Evolutionary conservation across 176 grass and related monocot species (phyloP), one percentile per base, ranked within the genome.

Genomic region (Stipa capillata): DNA sequence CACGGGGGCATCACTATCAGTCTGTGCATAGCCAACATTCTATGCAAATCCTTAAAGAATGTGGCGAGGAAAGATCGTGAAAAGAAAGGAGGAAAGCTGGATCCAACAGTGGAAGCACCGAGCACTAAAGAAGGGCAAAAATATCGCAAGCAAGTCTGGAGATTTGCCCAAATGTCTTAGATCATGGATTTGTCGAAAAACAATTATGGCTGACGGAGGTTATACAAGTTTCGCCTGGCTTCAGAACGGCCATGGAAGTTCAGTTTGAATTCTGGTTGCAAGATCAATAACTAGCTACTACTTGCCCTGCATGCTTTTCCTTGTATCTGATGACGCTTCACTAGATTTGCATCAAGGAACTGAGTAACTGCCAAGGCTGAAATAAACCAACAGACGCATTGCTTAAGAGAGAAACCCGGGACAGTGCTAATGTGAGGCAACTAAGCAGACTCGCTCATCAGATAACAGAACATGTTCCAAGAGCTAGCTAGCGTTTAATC

Each of bases 11-110:
- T 75, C 81, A 8, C 59, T 35, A 1, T 68, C 41, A n/a, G 42
- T 11, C 13, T 43, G n/a, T 69, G 7, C 18, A 35, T 31, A 59
- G 33, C 52, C 40, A 59, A 62, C 35, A n/a, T 68, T 79, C 76
- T 11, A 2, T 35, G 4, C 16, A 24, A 31, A 41, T 28, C 14
- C 24, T 73, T 68, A 12, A 27, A 79, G 67, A 60, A 37, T 51
- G 27, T 1, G 3, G 27, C 6, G 1, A 14, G 51, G 24, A 65
- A 73, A 14, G 15, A 28, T 5, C 1, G 35, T 23, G 28, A 7
- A 67, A 82, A 21, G 29, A 35, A n/a, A 36, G 25, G 34, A 28
- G 11, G 21, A 69, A 75, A 84, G 87, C 52, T 39, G 44, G 53
- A 76, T 45, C 72, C 25, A 45, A 23, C 75, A 12, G 42, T 11